Base-by-base conservation (phyloP, 2,329 filamentous ascomycete genomes). In the Xylariaceae sp. region DNA sequence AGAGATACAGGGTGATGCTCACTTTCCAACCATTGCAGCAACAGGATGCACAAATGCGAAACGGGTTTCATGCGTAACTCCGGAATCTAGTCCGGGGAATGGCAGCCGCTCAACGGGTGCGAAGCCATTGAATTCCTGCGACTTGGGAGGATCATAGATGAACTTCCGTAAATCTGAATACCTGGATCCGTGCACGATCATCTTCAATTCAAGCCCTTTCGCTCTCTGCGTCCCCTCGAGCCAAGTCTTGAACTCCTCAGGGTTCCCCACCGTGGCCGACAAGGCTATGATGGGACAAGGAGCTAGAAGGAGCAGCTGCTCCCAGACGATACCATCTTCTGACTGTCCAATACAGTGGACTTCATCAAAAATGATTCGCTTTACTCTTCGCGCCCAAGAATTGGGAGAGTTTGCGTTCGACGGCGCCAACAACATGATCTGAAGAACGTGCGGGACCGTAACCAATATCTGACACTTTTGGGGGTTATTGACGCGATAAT, bases 111-210 rank as follows among this genome's bases (percentile, higher is more conserved):
- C 52, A 4, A 59, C 55, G 15, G 60, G 61, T 3, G 52, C 35
- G 1, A 83, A 54, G 0, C 72, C 75, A 9, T 65, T 49, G 45
- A 83, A 82, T 0, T 51, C 37, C 31, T 69, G 69, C 2, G 46
- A 36, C 24, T 57, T 50, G 0, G 67, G 68, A 3, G 77, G 68
- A 0, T 64, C 55, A 52, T 83, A 87, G 22, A 77, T 56, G 45
- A 83, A 88, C 47, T 87, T 87, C n/a, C 83, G 68, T 2, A 90
- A 60, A 51, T 90, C 83, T 0, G 81, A 88, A 56, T 88, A 89
- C 30, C 84, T 68, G 22, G 78, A 70, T 1, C 64, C 62, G 47
- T 89, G 81, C 27, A 77, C 63, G 10, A 89, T 73, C 69, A 83
- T 83, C 15, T 70, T 72, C 11, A 89, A 51, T 1, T 80, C 66